Evolutionary conservation across 805 yeast species (phyloP).

Genomic region (Starmerella etchellsii): DNA sequence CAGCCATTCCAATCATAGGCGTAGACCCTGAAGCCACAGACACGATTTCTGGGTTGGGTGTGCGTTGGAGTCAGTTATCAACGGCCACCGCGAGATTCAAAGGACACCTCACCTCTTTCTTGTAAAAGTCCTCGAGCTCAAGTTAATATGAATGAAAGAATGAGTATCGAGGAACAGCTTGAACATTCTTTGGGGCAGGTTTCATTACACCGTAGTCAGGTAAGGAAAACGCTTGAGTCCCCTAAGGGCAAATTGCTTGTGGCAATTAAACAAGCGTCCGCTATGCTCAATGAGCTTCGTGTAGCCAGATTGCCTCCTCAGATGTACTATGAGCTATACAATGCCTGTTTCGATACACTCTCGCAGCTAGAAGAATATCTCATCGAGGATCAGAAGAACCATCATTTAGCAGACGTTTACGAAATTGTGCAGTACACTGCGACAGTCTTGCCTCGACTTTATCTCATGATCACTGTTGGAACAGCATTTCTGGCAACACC

Average conservation of each 20-base stretch:
- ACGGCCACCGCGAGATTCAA: no score
- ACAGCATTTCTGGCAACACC: conserved; percentile 68
- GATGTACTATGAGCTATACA: conserved; percentile 85
- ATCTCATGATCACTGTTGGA: conserved; percentile 91
- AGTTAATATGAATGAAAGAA: no score
- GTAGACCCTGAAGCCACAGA: no score
- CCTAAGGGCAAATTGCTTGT: conserved; percentile 58
- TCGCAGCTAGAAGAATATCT: conserved; percentile 53
- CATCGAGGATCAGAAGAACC: conserved; percentile 51
- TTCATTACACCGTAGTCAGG: conserved; percentile 54
- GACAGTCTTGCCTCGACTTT: conserved; percentile 79
- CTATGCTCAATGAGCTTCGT: conserved; percentile 67
- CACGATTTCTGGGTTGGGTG: no score
- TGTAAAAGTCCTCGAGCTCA: no score
- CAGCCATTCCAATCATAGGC: no score
- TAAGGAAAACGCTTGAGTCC: conserved; percentile 63
- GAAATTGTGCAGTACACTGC: conserved; percentile 91
- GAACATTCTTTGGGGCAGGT: conserved; percentile 41
- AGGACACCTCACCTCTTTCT: no score
- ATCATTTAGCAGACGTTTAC: conserved; percentile 75
- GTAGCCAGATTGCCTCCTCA: conserved; percentile 69
- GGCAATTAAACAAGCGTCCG: conserved; percentile 77
- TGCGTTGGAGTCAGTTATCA: no score
- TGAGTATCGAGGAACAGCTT: conserved; percentile 24
- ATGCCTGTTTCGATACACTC: conserved; percentile 70